Conservation (phyloP, 169 alveolate species). For the Cyclospora cayetanensis region DNA sequence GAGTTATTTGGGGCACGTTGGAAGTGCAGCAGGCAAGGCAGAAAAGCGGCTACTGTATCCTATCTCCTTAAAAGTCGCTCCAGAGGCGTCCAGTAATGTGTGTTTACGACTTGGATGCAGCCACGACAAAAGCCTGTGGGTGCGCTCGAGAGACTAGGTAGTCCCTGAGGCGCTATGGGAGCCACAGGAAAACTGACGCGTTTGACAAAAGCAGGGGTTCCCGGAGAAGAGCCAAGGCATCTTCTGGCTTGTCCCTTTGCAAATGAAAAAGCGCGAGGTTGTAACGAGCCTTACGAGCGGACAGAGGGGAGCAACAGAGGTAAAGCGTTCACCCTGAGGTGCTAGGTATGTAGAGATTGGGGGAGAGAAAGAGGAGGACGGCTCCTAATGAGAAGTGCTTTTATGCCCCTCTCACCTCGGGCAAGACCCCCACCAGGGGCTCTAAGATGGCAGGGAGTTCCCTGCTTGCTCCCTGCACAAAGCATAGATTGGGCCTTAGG, state of each 20-base stretch:
- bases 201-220: background rate
- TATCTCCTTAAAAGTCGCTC: no score
- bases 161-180: no score
- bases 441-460: background rate
- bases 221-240: background rate
- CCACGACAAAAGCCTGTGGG: no score
- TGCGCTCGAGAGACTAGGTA: no score
- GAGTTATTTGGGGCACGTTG: no score
- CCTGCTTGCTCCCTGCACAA: background rate
- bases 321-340: no score
- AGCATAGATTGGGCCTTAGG: background rate
- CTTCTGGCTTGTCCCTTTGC: background rate
- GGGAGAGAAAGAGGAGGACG: background rate
- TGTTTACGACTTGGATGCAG: no score
- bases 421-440: background rate
- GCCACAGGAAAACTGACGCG: background rate
- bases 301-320: no score
- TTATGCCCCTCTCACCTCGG: background rate
- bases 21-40: no score
- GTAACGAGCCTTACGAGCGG: conserved; percentile 8
- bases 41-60: no score
- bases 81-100: no score
- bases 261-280: background rate
- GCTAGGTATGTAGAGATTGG: no score
- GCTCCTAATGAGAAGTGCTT: background rate